phyloP scores from a whole-genome alignment of 352 stramenopile species.

The Plasmopara halstedii region DNA sequence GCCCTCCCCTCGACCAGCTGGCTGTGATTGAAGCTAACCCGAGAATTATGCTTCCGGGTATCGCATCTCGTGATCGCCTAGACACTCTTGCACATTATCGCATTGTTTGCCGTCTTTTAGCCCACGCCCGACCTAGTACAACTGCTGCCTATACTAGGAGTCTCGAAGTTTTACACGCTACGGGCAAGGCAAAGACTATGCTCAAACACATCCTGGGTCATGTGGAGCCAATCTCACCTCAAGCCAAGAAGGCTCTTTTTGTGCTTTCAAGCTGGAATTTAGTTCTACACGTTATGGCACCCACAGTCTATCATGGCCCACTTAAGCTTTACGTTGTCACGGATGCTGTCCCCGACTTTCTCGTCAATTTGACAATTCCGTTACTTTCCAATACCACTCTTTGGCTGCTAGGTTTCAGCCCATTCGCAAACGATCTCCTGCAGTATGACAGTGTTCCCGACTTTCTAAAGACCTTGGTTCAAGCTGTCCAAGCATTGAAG shows the following conservation, averaged over 20 bases:
- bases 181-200: too few species aligned
- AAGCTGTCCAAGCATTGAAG: background rate
- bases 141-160: too few species aligned
- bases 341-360: background rate
- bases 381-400: background rate
- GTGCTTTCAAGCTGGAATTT: background rate
- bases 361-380: constrained; percentile 1
- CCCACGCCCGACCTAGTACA: too few species aligned
- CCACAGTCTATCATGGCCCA: constrained; percentile 2
- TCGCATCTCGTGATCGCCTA: too few species aligned
- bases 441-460: background rate
- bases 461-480: background rate
- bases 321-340: background rate
- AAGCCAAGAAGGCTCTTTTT: background rate
- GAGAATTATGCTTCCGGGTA: too few species aligned
- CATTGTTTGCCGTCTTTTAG: too few species aligned
- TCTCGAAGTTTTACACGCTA: too few species aligned
- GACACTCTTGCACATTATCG: too few species aligned
- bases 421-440: background rate
- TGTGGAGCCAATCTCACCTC: too few species aligned
- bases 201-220: too few species aligned
- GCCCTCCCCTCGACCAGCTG: background rate
- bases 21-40: background rate
- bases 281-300: constrained; percentile 2
- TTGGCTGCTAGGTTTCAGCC: background rate